Evolutionary conservation across 2,329 filamentous ascomycete species (phyloP), one percentile per base, ranked within the genome.

Genomic region (Fusarium palustre): DNA sequence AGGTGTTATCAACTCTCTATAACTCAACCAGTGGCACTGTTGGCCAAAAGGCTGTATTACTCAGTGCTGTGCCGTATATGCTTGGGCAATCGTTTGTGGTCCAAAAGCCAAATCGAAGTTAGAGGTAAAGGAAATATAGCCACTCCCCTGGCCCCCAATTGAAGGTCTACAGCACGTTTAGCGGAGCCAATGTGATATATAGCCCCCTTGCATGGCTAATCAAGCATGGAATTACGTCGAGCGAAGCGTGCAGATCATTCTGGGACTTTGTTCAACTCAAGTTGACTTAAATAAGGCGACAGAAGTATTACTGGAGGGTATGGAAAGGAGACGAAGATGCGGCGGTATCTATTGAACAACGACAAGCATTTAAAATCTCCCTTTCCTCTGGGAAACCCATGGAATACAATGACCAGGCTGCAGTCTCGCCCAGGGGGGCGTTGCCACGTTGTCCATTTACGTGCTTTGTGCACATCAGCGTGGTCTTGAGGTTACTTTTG

Each of bases 371-470:
- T 39, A 50, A 50, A 46, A 56, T 59, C 46, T 54, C 57, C 49
- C 58, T 68, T 50, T 60, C 38, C 55, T 55, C 55, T 56, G 46
- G 41, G 64, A 59, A 60, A 64, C 49, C 42, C 48, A 70, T 56
- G 55, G 55, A 63, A 71, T 57, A 47, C 34, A 67, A 59, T 62
- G 63, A 7, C 59, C 62, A 45, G 50, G 65, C 62, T 67, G 55
- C 49, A 55, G 33, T 30, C 43, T 63, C 43, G 48, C 24, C 61
- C 61, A 66, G 63, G 55, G 61, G 48, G 47, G 42, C 45, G 42
- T 36, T 73, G 76, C 74, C 76, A 77, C 76, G 75, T 77, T 70
- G 71, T 69, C 52, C 68, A 47, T 52, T 55, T 49, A 49, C 64
- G 53, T 72, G 62, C 54, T 55, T 74, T 64, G 52, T 65, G 55